Evolutionary conservation across 768 basidiomycete species (phyloP), one percentile per base, ranked within the genome.

Genomic region (Mycena vitilis): DNA sequence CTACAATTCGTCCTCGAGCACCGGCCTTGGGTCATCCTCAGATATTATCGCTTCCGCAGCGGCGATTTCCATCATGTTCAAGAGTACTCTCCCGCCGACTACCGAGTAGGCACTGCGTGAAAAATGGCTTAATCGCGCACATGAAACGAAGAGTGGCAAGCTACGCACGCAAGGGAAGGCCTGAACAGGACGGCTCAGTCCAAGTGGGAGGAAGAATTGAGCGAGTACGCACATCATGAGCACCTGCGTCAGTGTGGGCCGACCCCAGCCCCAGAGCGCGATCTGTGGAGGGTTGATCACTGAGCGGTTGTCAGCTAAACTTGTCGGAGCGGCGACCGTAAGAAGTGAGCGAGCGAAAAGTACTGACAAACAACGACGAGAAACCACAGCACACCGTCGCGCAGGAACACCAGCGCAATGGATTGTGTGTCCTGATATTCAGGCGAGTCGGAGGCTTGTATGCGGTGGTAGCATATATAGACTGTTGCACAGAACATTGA

Each of bases 231-330:
- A 61, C 60, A 61, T 18, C 60, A 61, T 61, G 23, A 61, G 60
- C 23, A 61, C 49, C 49, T 61, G 49, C 12, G 52, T 52, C 22
- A 61, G 48, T 10, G 37, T 30, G 16, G 60, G 60, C n/a, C 60
- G 60, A 20, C 60, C 60, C 60, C 60, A 52, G n/a, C 36, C 60
- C n/a, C n/a, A 61, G n/a, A 61, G 60, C 22, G 48, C 60, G 18
- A 61, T 61, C 51, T 61, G 60, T 8, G 60, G 60, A 12, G 60
- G 60, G 22, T 23, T 34, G 11, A 52, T 23, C 30, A 61, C 60
- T 61, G 60, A 18, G n/a, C 16, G 51, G 25, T 30, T 52, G 30
- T 52, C 51, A 52, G 51, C 25, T 25, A 3, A 30, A 5, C 51
- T 30, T 30, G n/a, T n/a, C n/a, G 30, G 30, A 30, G 16, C 15